These are phyloP conservation scores for Mycena sanguinolenta DNA, from an alignment of 768 basidiomycete species.

Conservation along the genomic window DNA sequence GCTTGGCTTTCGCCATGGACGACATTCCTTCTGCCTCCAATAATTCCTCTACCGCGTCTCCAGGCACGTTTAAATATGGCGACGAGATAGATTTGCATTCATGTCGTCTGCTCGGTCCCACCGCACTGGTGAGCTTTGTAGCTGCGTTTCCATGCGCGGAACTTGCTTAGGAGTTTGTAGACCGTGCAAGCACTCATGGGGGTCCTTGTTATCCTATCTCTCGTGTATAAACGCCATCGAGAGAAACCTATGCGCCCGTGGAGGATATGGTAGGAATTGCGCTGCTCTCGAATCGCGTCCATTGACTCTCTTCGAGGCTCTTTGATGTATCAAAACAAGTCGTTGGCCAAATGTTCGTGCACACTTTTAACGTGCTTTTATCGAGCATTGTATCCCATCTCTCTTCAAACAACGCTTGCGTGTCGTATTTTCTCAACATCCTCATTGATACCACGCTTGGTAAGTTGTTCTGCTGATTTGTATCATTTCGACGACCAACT, in stretches of 20 bases:
- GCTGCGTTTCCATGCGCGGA: constrained; percentile 53
- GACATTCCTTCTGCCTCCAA: constrained; percentile 9
- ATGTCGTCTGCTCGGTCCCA: constrained; percentile 66
- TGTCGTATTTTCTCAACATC: constrained; percentile 93
- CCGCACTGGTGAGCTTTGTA: constrained; percentile 56
- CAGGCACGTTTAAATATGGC: constrained; percentile 30
- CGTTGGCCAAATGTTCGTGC: constrained; percentile 86
- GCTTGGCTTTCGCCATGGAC: neutral
- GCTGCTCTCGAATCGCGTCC: constrained; percentile 2
- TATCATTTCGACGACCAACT: neutral
- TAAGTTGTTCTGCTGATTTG: constrained; percentile 50
- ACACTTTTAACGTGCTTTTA: constrained; percentile 82
- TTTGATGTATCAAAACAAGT: constrained; percentile 96
- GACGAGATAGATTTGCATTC: constrained; percentile 63
- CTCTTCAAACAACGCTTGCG: constrained; percentile 86
- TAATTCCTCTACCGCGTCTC: constrained; percentile 23
- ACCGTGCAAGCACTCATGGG: constrained; percentile 91
- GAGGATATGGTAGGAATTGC: constrained; percentile 84
- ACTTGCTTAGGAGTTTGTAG: constrained; percentile 68
- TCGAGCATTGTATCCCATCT: constrained; percentile 82
- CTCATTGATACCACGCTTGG: constrained; percentile 93
- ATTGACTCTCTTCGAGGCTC: constrained; percentile 65
- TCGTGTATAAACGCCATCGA: constrained; percentile 90
- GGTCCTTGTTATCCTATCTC: constrained; percentile 87
- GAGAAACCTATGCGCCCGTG: constrained; percentile 90